Evolutionary conservation across 768 basidiomycete genomes (phyloP), one percentile per base, ranked within the genome.

Genomic region (Asterophora parasitica): DNA sequence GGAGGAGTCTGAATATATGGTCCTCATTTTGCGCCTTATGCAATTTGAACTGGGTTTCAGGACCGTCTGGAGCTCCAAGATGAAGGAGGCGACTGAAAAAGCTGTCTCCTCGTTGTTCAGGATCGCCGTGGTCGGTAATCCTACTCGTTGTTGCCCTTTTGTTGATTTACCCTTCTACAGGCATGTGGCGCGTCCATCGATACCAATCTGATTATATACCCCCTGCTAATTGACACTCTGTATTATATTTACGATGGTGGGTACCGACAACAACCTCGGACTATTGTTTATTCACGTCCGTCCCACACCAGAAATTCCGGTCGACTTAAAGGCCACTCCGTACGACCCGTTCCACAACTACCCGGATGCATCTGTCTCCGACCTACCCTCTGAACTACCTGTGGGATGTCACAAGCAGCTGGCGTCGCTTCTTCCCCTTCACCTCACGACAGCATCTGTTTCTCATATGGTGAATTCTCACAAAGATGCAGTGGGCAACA

Each of bases 31-130:
- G 2, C 80, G 88, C 2, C 65, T 90, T 12, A 55, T 89, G 17
- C 88, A 91, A 56, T 90, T 90, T 51, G 74, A 80, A 58, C 68
- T 90, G 7, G 81, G 84, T 17, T 84, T 88, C 57, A 74, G 73
- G 13, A 74, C 71, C 7, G 59, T 62, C 4, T 88, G 85, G 83
- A 79, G 78, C 2, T 50, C 68, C 2, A 70, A 65, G 41, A 69
- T 72, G 33, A 81, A 73, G 53, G 75, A 75, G 28, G 58, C 70
- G 15, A 70, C 76, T 28, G 69, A 67, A 15, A 60, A 61, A 13
- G 49, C 88, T 19, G 65, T 68, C 8, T 52, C 57, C 13, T 58
- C 66, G 0, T 55, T 89, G 30, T 77, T 82, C 34, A 68, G 67
- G 19, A 63, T 85, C 37, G 67, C 70, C 11, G 54, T 81, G 61